These are phyloP conservation scores for Wickerhamiella domercqiae DNA, from an alignment of 805 yeast species.

Conservation along the genomic window DNA sequence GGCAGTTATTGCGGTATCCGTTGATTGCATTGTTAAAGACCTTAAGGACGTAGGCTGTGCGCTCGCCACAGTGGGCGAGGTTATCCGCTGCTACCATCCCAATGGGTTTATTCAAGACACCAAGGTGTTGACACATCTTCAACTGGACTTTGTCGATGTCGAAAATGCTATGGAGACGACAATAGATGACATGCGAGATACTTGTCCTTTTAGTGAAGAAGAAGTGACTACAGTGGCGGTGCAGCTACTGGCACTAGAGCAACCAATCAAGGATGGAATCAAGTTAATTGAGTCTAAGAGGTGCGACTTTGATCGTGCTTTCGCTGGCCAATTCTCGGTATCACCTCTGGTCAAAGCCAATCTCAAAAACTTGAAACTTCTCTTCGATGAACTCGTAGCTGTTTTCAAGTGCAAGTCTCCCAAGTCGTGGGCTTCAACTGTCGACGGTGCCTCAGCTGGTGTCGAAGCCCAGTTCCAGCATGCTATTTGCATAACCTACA, in stretches of 20 bases:
- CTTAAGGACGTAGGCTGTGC: constrained; percentile 3
- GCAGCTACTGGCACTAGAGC: constrained; percentile 4
- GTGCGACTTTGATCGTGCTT: constrained; percentile 7
- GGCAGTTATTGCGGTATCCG: constrained; percentile 1
- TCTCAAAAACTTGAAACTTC: constrained; percentile 6
- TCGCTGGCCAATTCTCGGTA: constrained; percentile 7
- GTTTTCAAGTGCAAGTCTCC: constrained; percentile 8
- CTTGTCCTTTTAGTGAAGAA: constrained; percentile 7
- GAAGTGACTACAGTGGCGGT: constrained; percentile 6
- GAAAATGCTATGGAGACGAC: constrained; percentile 7
- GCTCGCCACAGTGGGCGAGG: constrained; percentile 1
- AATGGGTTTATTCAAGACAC: constrained; percentile 4
- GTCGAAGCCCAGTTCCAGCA: constrained; percentile 7
- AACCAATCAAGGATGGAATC: constrained; percentile 7
- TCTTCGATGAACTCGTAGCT: constrained; percentile 8
- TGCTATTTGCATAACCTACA: constrained; percentile 5
- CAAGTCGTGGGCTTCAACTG: constrained; percentile 1
- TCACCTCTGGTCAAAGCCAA: constrained; percentile 10
- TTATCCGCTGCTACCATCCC: constrained; percentile 5
- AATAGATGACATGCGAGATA: constrained; percentile 11
- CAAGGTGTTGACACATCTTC: constrained; percentile 7
- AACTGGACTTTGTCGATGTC: constrained; percentile 4
- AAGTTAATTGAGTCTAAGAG: constrained; percentile 2
- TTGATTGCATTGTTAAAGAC: constrained; percentile 10
- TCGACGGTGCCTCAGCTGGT: constrained; percentile 2